Evolutionary conservation across 805 yeast genomes (phyloP), one percentile per base, ranked within the genome.

Genomic region (Pichia exigua): DNA sequence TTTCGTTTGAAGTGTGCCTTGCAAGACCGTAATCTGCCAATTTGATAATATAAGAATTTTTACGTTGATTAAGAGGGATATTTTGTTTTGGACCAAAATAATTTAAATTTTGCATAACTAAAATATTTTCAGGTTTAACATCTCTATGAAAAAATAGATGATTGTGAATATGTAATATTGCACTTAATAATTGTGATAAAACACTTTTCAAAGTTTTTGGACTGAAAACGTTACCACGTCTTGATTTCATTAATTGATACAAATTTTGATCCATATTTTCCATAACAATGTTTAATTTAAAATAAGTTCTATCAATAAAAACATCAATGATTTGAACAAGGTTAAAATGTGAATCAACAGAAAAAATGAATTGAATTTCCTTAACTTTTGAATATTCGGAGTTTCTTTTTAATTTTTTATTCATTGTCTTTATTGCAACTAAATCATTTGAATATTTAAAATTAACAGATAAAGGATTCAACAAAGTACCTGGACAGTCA

Each of bases 61-160:
- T 55, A 12, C 61, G 58, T 56, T 70, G 64, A 64, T 68, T 66
- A 54, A 60, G 43, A 57, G 83, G 83, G 20, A 77, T 64, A 21
- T 52, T 54, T 24, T 64, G 59, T 46, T 61, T 65, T 12, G 67
- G 57, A 2, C 78, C 78, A 64, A 77, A 84, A 60, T 76, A 85
- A 47, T 74, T 74, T 41, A 69, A 66, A 7, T 84, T 68, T 22
- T 83, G 80, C 39, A 82, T 73, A 5, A 91, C 79, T 58, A 92
- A 75, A 26, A 92, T 84, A 66, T 92, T 92, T 62, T 92, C 97
- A 0, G 99, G 98, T 67, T 92, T 92, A 46, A 92, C 76, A 71
- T 92, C 99, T 52, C 99, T 77, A 65, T 92, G 98, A 61, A 83
- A 83, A 61, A 75, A 87, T 12, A 78, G 77, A 59, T 74, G 70